Conservation (phyloP, 345 rosid genomes). For the Viola odorata region DNA sequence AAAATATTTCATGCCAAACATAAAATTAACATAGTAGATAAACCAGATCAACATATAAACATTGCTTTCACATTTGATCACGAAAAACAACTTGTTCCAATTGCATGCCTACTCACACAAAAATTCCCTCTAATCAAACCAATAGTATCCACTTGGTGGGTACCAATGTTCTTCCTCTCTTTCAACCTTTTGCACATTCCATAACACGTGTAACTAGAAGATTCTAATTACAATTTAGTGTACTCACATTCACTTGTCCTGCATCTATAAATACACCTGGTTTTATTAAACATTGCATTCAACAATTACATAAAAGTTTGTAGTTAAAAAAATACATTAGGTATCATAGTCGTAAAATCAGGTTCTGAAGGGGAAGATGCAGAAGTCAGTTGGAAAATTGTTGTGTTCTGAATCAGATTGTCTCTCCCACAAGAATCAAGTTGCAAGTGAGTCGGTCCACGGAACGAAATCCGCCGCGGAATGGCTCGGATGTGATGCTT, state of each 20-base stretch:
- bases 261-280: background rate
- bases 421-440: conserved; percentile 16
- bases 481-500: conserved; percentile 24
- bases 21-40: too few species aligned
- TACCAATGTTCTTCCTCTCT: background rate
- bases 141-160: conserved; percentile 1
- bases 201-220: background rate
- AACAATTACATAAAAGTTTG: background rate
- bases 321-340: too few species aligned
- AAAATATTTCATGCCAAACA: too few species aligned
- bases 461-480: conserved; percentile 16
- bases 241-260: background rate
- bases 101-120: background rate
- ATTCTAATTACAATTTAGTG: background rate
- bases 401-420: conserved; percentile 10
- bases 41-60: too few species aligned
- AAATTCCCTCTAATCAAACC: background rate
- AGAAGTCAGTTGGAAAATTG: conserved; percentile 6
- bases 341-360: too few species aligned
- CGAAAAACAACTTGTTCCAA: conserved; percentile 2
- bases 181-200: too few species aligned
- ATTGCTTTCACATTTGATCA: background rate
- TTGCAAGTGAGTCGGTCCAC: conserved; percentile 23
- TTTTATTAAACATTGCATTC: background rate
- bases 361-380: conserved; percentile 11